A percentile compares a stretch with the other conserved stretches of the same genome.
Conservation (phyloP, 768 basidiomycete genomes). For the Holtermannia corniformis region DNA sequence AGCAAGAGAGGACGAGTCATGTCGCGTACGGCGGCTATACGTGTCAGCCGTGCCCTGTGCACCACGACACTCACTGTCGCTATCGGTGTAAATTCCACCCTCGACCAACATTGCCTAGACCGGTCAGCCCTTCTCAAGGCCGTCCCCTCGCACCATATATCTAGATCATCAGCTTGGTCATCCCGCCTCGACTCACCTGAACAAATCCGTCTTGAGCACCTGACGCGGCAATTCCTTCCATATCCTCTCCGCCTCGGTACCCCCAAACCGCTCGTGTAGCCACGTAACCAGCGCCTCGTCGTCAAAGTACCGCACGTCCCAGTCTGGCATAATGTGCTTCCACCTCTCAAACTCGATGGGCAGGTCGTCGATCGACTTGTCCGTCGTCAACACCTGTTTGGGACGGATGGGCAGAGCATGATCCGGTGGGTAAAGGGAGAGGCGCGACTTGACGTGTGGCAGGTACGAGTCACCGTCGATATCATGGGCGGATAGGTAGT, state of each 20-base stretch:
- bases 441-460: slow-evolving; percentile 20
- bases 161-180: background rate
- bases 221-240: slow-evolving; percentile 22
- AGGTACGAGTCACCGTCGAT: slow-evolving; percentile 11
- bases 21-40: too few relatives aligned
- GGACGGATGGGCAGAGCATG: slow-evolving; percentile 17
- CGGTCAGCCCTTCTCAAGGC: background rate
- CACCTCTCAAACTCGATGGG: slow-evolving; percentile 24
- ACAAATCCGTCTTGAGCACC: slow-evolving; percentile 29
- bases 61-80: too few relatives aligned
- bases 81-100: slow-evolving; percentile 33
- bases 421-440: slow-evolving; percentile 22
- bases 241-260: slow-evolving; percentile 18
- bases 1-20: background rate
- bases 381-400: slow-evolving; percentile 24
- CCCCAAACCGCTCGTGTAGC: slow-evolving; percentile 22
- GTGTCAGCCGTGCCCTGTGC: too few relatives aligned
- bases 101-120: slow-evolving; percentile 23
- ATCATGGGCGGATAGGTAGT: slow-evolving; percentile 12
- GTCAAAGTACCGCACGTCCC: slow-evolving; percentile 25
- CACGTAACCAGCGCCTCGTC: slow-evolving; percentile 20
- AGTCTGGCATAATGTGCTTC: slow-evolving; percentile 27
- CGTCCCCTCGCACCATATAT: slow-evolving; percentile 19
- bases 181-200: slow-evolving; percentile 11
- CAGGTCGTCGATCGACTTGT: slow-evolving; percentile 16